phyloP scores from a whole-genome alignment of 805 yeast species.

The Candida andamanensis region DNA sequence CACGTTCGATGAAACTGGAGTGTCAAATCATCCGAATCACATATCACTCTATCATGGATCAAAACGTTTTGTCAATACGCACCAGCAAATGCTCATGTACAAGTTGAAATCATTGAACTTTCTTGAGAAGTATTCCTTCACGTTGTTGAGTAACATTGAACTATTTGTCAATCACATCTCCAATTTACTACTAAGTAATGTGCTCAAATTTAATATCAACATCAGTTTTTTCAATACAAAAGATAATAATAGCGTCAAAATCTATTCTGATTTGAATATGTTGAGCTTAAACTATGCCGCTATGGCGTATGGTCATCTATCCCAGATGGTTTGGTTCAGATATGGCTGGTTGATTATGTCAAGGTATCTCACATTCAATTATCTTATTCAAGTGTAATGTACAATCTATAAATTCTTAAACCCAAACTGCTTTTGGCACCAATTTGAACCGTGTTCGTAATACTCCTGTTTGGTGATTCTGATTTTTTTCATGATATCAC shows the following conservation, averaged over 20 bases:
- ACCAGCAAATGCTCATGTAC: slow-evolving; percentile 4
- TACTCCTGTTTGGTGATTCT: slow-evolving; percentile 76
- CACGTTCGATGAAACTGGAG: slow-evolving; percentile 80
- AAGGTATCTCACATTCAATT: slow-evolving; percentile 73
- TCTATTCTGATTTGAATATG: slow-evolving; percentile 38
- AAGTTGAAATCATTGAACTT: slow-evolving; percentile 31
- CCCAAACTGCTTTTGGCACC: slow-evolving; percentile 51
- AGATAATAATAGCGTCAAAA: slow-evolving; percentile 24
- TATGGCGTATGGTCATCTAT: slow-evolving; percentile 75
- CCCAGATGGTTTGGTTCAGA: slow-evolving; percentile 95
- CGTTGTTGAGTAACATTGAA: slow-evolving; percentile 38
- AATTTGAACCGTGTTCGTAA: slow-evolving; percentile 72
- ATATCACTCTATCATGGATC: slow-evolving; percentile 55
- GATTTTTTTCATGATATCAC: slow-evolving; percentile 44
- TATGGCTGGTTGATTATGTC: slow-evolving; percentile 80
- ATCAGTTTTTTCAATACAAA: slow-evolving; percentile 28
- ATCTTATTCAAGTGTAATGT: slow-evolving; percentile 35
- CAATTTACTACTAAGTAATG: slow-evolving; percentile 22
- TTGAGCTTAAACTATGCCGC: slow-evolving; percentile 50
- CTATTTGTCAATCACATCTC: slow-evolving; percentile 36
- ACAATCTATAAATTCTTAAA: slow-evolving; percentile 21
- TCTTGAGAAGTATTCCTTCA: slow-evolving; percentile 47
- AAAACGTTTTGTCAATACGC: slow-evolving; percentile 7
- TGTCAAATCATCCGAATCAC: slow-evolving; percentile 88
- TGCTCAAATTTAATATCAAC: slow-evolving; percentile 31